phyloP scores from a whole-genome alignment of 805 yeast species.

The Monosporozyma aerobia region DNA sequence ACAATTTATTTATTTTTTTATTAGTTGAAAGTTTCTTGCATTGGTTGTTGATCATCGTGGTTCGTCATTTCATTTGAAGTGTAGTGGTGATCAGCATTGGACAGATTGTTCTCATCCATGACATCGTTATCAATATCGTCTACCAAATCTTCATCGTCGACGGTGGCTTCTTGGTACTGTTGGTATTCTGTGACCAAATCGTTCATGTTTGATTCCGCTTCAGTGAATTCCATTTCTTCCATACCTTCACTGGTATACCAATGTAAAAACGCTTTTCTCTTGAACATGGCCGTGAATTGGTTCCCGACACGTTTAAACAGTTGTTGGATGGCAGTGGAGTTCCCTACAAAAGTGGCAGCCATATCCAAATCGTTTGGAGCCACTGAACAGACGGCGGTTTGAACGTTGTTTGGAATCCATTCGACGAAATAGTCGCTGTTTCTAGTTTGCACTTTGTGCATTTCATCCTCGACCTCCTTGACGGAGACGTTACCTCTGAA shows the following conservation, averaged over 20 bases:
- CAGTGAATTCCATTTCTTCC: constrained; percentile 91
- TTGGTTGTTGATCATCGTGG: constrained; percentile 33
- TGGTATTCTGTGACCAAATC: constrained; percentile 85
- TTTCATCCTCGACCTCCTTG: constrained; percentile 91
- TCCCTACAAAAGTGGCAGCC: constrained; percentile 89
- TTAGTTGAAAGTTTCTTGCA: constrained; percentile 18
- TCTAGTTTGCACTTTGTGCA: constrained; percentile 74
- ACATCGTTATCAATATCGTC: constrained; percentile 18
- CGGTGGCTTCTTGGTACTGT: constrained; percentile 80
- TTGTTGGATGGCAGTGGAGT: constrained; percentile 88
- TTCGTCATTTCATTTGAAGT: constrained; percentile 2
- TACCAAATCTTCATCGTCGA: constrained; percentile 65
- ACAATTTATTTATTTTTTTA: not conserved
- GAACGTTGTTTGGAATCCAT: constrained; percentile 94
- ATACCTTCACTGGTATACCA: constrained; percentile 95
- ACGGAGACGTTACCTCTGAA: constrained; percentile 89
- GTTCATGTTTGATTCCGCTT: constrained; percentile 85
- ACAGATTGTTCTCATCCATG: not conserved
- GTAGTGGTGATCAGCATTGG: not conserved
- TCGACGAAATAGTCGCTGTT: constrained; percentile 81
- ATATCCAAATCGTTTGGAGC: constrained; percentile 79
- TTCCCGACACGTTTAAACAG: constrained; percentile 81
- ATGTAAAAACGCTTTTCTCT: constrained; percentile 90
- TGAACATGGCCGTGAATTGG: constrained; percentile 86
- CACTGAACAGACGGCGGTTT: constrained; percentile 86